phyloP scores from a whole-genome alignment of 2,329 filamentous ascomycete genomes.

The Sarocladiaceae sp. region DNA sequence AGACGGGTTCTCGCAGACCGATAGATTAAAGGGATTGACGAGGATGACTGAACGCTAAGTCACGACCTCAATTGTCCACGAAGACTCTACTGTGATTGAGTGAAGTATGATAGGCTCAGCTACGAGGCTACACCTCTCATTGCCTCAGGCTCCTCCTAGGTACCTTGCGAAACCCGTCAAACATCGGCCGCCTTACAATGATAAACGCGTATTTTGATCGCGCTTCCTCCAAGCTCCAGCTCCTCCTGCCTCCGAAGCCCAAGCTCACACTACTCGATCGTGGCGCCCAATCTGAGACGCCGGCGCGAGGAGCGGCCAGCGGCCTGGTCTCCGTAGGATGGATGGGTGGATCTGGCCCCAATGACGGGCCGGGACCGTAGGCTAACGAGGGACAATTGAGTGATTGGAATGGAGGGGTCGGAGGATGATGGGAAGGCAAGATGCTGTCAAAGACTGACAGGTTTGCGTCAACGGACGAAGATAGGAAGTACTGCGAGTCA shows the following conservation, averaged over 20 bases:
- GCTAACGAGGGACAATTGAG: neutral
- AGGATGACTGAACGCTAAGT: too few relatives aligned
- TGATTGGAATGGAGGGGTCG: slow-evolving; percentile 1
- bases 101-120: too few relatives aligned
- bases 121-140: too few relatives aligned
- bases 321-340: neutral
- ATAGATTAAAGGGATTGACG: too few relatives aligned
- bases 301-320: slow-evolving; percentile 1
- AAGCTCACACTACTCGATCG: slow-evolving; percentile 4
- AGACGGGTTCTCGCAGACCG: neutral
- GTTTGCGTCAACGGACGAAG: neutral
- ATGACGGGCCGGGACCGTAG: slow-evolving; percentile 3
- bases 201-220: too few relatives aligned
- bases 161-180: too few relatives aligned
- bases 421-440: neutral
- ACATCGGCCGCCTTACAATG: too few relatives aligned
- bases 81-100: too few relatives aligned
- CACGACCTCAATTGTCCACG: too few relatives aligned
- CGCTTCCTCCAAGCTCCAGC: too few relatives aligned
- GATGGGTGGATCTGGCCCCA: slow-evolving; percentile 2
- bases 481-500: neutral
- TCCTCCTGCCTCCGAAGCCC: too few relatives aligned
- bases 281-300: slow-evolving; percentile 5
- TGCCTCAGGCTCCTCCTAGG: too few relatives aligned
- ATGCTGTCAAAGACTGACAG: neutral